Base-by-base conservation (phyloP, 768 basidiomycete genomes). In the Termitomyces sp. region DNA sequence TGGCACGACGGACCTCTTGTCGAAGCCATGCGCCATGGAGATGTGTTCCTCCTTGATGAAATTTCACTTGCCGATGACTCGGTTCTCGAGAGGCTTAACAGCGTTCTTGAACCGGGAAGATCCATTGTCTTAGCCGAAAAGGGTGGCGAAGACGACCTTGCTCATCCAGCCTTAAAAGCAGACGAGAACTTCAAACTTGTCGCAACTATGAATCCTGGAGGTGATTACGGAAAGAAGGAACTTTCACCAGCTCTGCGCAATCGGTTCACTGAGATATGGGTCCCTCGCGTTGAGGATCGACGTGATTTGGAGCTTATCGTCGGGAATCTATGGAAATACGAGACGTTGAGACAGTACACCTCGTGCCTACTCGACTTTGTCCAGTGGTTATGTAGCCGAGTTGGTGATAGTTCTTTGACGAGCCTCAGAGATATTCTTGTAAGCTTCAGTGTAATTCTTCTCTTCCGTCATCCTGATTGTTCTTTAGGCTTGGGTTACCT, bases 231-330 rank as follows among this genome's bases (percentile, higher is more conserved):
- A 24, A 99, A 99, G 80, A 99, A 98, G 71, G 97, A 99, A 70
- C 78, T 99, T 2, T 98, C 97, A 1, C 96, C 96, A 36, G 97
- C 97, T 0, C 79, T 99, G 42, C 87, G 97, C 20, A 99, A 98
- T 75, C 87, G 97, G 5, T 99, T 99, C 76, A 99, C 97, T 4
- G 97, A 99, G 73, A 96, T 99, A 36, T 99, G 97, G 96, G 97
- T 99, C 0, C 96, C 96, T 3, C 77, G 87, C 18, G 84, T 98
- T 35, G 86, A 91, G 59, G 80, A 86, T 61, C 80, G 86, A 18
- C 67, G 70, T 6, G 97, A 99, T 70, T 76, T 96, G 7, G 79
- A 85, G 61, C 80, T 91, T 67, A 96, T 99, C 67, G 78, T 98
- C 28, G 75, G 79, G 12, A 83, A 76, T 56, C 80, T 85, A 2